Evolutionary conservation across 768 basidiomycete genomes (phyloP), one percentile per base, ranked within the genome.

Genomic region (Candolleomyces eurysporus): DNA sequence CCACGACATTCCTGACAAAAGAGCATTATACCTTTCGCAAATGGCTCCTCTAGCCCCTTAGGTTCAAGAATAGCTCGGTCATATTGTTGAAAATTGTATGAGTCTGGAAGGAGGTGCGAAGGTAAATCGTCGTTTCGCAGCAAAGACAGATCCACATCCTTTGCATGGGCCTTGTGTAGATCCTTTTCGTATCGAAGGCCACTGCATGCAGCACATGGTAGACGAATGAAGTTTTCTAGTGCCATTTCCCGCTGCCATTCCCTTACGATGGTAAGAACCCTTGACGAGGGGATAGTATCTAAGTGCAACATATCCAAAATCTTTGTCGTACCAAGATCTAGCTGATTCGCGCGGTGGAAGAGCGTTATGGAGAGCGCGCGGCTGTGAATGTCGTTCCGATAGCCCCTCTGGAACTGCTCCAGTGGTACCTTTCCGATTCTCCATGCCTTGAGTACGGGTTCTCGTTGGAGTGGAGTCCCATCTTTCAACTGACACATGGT

Each of bases 301-400:
- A 26, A 26, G 26, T 26, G 26, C 2, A 4, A 26, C 26, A 26
- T 26, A 26, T 26, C 26, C 26, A 4, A 4, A 4, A 26, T 26
- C 4, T 26, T 4, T 26, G 26, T 26, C 2, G 26, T 2, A 2
- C 2, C 26, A 26, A 26, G 26, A 26, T 26, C 26, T 26, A 2
- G 26, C 26, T 26, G n/a, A n/a, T 26, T 26, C n/a, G 73, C 75
- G 14, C 2, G 26, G 26, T 26, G 2, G 26, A 26, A 26, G 26
- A 26, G 2, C 26, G 26, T 26, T 26, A 2, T 26, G 26, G 26
- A 26, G 26, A 4, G 4, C 2, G 26, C 26, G 26, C 56, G 66
- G 36, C 73, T 74, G 53, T 74, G 75, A 10, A 63, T 64, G 26
- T 26, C 26, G 26, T 26, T 26, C 26, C 2, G 26, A 4, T 26